Evolutionary conservation across 345 rosid species (phyloP).

Genomic region (Lepidium aucheri): DNA sequence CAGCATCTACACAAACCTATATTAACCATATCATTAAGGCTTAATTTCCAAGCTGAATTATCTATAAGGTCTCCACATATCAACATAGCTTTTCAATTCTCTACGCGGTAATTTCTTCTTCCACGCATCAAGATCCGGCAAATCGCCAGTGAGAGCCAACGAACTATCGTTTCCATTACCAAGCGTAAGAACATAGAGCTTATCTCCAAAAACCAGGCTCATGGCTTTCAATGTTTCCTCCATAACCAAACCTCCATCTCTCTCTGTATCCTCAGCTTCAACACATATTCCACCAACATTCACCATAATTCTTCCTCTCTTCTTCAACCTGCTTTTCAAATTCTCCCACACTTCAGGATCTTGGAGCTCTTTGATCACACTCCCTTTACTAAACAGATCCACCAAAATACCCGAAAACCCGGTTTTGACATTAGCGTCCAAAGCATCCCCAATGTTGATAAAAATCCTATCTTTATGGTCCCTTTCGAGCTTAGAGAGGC

Average conservation of each 20-base stretch:
- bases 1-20: background rate
- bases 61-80: constrained; percentile 51
- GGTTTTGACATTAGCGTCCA: constrained; percentile 39
- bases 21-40: background rate
- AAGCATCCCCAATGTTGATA: constrained; percentile 59
- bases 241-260: constrained; percentile 68
- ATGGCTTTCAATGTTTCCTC: constrained; percentile 59
- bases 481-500: constrained; percentile 57
- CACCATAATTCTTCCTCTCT: constrained; percentile 53
- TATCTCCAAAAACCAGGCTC: constrained; percentile 47
- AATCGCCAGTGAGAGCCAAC: constrained; percentile 53
- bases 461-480: constrained; percentile 46
- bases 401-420: constrained; percentile 60
- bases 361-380: constrained; percentile 79
- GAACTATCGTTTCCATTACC: constrained; percentile 66
- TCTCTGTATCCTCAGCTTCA: constrained; percentile 38
- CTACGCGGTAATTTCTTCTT: constrained; percentile 33
- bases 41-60: background rate
- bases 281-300: constrained; percentile 57
- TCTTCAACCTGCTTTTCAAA: constrained; percentile 49
- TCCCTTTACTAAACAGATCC: constrained; percentile 62
- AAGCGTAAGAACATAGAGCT: constrained; percentile 43
- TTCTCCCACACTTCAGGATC: constrained; percentile 60
- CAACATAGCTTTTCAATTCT: constrained; percentile 45
- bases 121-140: constrained; percentile 64